Evolutionary conservation across 768 basidiomycete genomes (phyloP).

Genomic region (Goffeauzyma gilvescens): DNA sequence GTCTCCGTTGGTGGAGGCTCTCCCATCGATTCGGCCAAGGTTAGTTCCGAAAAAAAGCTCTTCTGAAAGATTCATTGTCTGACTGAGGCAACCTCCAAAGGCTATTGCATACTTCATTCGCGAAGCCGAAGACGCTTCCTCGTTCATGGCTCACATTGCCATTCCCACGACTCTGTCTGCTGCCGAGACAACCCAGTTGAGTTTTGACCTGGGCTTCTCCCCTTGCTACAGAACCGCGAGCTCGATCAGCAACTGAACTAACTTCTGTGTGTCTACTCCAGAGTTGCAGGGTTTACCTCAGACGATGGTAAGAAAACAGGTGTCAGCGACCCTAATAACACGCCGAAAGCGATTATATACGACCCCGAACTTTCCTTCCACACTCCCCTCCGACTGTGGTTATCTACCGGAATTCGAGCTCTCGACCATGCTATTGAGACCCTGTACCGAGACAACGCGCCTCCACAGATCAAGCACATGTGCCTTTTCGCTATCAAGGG

Average conservation of each 20-base stretch:
- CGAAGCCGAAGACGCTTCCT: conserved; percentile 38
- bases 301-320: conserved; percentile 49
- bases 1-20: conserved; percentile 64
- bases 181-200: conserved; percentile 11
- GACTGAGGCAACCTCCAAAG: conserved; percentile 1
- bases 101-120: conserved; percentile 46
- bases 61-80: background rate
- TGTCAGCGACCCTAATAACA: conserved; percentile 42
- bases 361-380: conserved; percentile 54
- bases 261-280: conserved; percentile 16
- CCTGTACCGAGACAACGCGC: conserved; percentile 43
- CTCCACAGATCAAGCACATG: conserved; percentile 45
- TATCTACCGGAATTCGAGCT: conserved; percentile 60
- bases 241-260: too few relatives aligned
- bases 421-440: conserved; percentile 60
- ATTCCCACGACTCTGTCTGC: conserved; percentile 55
- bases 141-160: conserved; percentile 47
- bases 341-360: conserved; percentile 50
- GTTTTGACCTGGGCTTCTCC: background rate
- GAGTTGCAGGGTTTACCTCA: conserved; percentile 57
- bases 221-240: too few relatives aligned
- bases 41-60: background rate
- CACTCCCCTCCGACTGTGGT: conserved; percentile 59
- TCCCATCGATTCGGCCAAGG: conserved; percentile 56
- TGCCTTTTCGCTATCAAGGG: conserved; percentile 50